Base-by-base conservation (phyloP, 164 flowering plant species). In the Amborella trichopoda region DNA sequence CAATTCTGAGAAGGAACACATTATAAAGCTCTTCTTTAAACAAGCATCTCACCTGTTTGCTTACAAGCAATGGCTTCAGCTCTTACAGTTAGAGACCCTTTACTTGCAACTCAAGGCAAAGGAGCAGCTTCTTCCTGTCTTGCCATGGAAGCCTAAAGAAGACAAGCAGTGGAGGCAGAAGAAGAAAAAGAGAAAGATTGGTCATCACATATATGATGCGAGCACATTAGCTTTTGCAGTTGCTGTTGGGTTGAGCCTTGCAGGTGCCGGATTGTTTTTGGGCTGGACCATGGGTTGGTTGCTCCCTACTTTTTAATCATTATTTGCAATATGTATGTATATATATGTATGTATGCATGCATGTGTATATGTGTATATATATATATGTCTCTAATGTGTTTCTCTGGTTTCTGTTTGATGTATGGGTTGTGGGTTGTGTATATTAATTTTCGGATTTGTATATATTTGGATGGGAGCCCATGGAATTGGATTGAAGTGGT, bases 31-130 rank as follows among this genome's bases (percentile, higher is more conserved):
- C 49, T 69, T 91, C 58, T 75, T 86, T 67, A 73, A 50, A 48
- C 96, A 91, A 57, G 93, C 95, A 3, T 80, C 91, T 2, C 90
- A 81, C 23, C 83, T 91, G 26, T 80, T 91, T 60, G 98, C 87
- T 17, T 81, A 80, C 46, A 86, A 74, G 65, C 98, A 81, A 53
- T 91, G 89, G 94, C 40, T 81, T 42, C 76, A 61, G n/a, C 41
- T 80, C 22, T 55, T 80, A 46, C 79, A 77, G 59, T 67, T 78
- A 0, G 83, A 78, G 68, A 55, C 65, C 58, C 50, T 78, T 26
- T 69, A 55, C 40, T 55, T 60, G 40, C 75, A 78, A 56, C 66
- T 67, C 28, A 68, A 62, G 48, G 52, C 50, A 53, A 67, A 54
- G n/a, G 55, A 66, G 25, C 40, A 47, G 17, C 56, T 63, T 21